Conservation (phyloP, 2,329 filamentous ascomycete species). For the Arthroderma uncinatum region DNA sequence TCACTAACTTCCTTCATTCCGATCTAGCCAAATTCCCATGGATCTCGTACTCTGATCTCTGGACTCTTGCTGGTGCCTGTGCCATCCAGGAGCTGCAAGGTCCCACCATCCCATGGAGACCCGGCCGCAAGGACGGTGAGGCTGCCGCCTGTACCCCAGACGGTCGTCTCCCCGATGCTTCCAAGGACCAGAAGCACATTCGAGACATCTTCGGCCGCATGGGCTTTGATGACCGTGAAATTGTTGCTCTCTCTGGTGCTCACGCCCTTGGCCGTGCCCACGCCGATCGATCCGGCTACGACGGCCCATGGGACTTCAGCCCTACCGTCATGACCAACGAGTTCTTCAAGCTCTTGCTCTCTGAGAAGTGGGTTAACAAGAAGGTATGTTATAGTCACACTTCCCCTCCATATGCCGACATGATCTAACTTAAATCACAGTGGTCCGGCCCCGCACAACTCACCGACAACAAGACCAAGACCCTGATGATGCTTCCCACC, state of each 20-base stretch:
- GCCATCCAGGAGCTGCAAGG: slow-evolving; percentile 95
- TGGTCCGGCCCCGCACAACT: slow-evolving; percentile 88
- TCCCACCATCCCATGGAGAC: slow-evolving; percentile 74
- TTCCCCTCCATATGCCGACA: not conserved
- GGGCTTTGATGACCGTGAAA: slow-evolving; percentile 96
- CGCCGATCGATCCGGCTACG: slow-evolving; percentile 73
- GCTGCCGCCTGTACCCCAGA: slow-evolving; percentile 80
- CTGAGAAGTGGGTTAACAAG: slow-evolving; percentile 85
- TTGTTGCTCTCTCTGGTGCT: slow-evolving; percentile 76
- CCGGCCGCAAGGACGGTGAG: slow-evolving; percentile 72
- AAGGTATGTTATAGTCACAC: slow-evolving; percentile 36
- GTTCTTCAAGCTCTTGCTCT: slow-evolving; percentile 75
- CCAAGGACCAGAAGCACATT: slow-evolving; percentile 68
- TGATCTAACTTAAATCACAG: slow-evolving; percentile 19
- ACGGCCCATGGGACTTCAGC: slow-evolving; percentile 85
- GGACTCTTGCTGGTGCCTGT: slow-evolving; percentile 77
- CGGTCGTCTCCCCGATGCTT: slow-evolving; percentile 74
- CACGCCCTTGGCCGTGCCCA: slow-evolving; percentile 87
- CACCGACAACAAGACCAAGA: slow-evolving; percentile 77
- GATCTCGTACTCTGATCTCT: slow-evolving; percentile 94
- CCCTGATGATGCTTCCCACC: slow-evolving; percentile 93
- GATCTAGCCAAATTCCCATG: slow-evolving; percentile 66
- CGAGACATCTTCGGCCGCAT: slow-evolving; percentile 90
- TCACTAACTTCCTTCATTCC: slow-evolving; percentile 11
- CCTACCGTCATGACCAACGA: slow-evolving; percentile 90